Evolutionary conservation across 2,329 filamentous ascomycete species (phyloP).

Genomic region (Aspergillus fijiensis): DNA sequence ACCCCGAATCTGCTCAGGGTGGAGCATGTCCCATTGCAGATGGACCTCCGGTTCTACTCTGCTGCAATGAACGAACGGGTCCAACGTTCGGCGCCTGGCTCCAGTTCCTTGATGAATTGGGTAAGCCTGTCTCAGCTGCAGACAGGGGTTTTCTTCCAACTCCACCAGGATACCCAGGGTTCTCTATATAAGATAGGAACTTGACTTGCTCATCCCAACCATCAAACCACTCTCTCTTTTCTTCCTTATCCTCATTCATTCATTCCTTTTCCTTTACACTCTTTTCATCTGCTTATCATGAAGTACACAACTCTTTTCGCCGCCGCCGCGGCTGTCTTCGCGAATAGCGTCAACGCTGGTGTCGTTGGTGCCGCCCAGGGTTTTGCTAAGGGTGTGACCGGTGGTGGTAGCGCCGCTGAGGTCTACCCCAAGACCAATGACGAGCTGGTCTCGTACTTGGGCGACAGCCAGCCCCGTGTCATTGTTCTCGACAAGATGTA

Average conservation of each 20-base stretch:
- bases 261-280: neutral
- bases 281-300: conserved; percentile 11
- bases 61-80: neutral
- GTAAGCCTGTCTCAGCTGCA: neutral
- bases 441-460: conserved; percentile 61
- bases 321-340: conserved; percentile 11
- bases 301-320: conserved; percentile 13
- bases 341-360: conserved; percentile 9
- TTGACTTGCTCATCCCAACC: neutral
- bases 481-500: conserved; percentile 49
- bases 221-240: neutral
- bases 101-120: neutral
- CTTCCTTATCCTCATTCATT: neutral
- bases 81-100: neutral
- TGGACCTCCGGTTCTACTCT: neutral
- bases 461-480: conserved; percentile 53
- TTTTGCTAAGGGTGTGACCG: conserved; percentile 57
- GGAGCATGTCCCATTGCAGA: neutral
- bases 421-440: conserved; percentile 55
- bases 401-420: conserved; percentile 56
- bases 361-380: conserved; percentile 44
- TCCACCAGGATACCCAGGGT: neutral
- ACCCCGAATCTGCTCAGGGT: neutral
- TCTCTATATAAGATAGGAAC: neutral
- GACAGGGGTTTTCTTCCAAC: neutral